Base-by-base conservation (phyloP, 371 early-diverging fungal genomes). In the Coemansia sp. region DNA sequence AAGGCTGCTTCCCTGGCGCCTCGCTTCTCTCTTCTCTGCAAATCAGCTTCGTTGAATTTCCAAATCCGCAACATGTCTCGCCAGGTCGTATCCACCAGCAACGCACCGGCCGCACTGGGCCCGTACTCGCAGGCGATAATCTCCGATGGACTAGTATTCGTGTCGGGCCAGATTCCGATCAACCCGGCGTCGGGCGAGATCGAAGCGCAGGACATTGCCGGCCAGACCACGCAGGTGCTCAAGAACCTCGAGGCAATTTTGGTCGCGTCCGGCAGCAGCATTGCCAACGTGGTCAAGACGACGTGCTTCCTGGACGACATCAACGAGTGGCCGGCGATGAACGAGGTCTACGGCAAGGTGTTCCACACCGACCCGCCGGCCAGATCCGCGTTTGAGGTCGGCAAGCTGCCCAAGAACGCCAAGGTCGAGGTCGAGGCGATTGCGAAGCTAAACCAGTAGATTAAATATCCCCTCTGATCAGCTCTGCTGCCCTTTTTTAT, bases 391-490 rank as follows among this genome's bases (percentile, higher is more conserved):
- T 90, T 96, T 52, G 86, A 96, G 78, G 97, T 95, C 39, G 93
- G 93, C 38, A 85, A 91, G 64, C 85, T 95, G 34, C 96, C 95
- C 49, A 83, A 88, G 72, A 91, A 90, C 75, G 94, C 90, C 48
- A 71, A 84, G 66, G 93, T 96, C 55, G 95, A 96, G 80, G 91
- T 96, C 65, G 97, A 95, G 78, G 90, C 90, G 49, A 82, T 94
- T 66, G 97, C 94, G 63, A 71, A 76, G 72, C 66, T 72, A 53
- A 54, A 53, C 30, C 5, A 53, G n/a, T 20, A 20, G 20, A 20
- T 20, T 20, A 20, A 20, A 20, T 20, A 20, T 20, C 20, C 20
- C 20, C 20, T 20, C 20, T 20, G 20, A 20, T 20, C 48, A 9
- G n/a, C 9, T 16, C 26, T 26, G n/a, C 9, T 48, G 14, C 12